Evolutionary conservation across 768 basidiomycete genomes (phyloP), one percentile per base, ranked within the genome.

Genomic region (Boletus sensibilis): DNA sequence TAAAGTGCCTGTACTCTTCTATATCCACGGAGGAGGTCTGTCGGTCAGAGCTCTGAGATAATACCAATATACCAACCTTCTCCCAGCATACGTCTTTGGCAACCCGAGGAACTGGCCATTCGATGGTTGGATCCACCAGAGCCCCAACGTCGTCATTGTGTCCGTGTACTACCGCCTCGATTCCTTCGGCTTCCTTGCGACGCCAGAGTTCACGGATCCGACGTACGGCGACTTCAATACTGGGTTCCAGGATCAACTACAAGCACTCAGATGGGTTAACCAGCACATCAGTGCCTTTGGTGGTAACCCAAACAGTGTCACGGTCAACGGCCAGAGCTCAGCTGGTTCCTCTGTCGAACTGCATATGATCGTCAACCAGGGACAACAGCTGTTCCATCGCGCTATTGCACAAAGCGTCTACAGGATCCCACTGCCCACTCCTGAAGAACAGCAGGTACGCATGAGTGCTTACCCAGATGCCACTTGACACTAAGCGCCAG

Each of bases 71-170:
- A 29, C 33, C 20, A 12, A 51, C 34, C 27, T n/a, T 43, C 8
- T 20, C 31, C 12, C 27, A 83, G 82, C 79, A 21, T 87, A 83
- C 56, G 66, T 80, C 21, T 82, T 65, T 59, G 84, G 86, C 5
- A 87, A 86, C 64, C 85, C 84, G 1, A 74, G 73, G 1, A 84
- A 81, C 65, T 88, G 82, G 83, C 84, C 86, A 2, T 87, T 86
- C 64, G 79, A 86, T 61, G 73, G 77, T 60, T 87, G 84, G 85
- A 72, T 88, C 51, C 72, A 85, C 42, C 85, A 86, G 62, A 80
- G 75, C 27, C 84, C 84, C 3, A 79, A 83, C 53, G 79, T 87
- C 23, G 78, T 87, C 40, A 74, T 86, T 51, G 85, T 86, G 10
- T 84, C 86, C 0, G 79, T 86, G 8, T 85, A 88, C 67, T 87